A percentile compares a stretch with the other conserved stretches of the same genome.
These are phyloP conservation scores for Tuber indicum DNA, from an alignment of 495 filamentous ascomycete genomes.

Conservation along the genomic window DNA sequence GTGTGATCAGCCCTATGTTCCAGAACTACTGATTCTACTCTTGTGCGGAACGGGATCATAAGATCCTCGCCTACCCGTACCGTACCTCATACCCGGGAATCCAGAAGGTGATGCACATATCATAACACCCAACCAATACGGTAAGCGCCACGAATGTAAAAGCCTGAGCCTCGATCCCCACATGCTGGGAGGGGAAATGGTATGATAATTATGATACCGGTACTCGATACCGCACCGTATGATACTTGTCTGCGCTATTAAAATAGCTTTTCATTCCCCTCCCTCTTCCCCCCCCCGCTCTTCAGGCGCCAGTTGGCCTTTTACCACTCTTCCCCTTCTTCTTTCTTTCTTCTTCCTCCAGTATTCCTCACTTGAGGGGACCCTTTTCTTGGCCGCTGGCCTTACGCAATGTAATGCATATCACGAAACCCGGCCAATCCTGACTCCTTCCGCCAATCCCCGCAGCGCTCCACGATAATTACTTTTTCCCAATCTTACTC, in stretches of 20 bases:
- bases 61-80: background rate
- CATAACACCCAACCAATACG: background rate
- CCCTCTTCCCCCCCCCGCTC: background rate
- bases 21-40: background rate
- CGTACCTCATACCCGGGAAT: background rate
- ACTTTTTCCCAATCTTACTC: background rate
- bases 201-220: background rate
- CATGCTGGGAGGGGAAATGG: background rate
- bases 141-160: background rate
- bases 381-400: background rate
- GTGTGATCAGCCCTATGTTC: background rate
- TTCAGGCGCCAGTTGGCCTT: background rate
- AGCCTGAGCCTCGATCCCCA: background rate
- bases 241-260: background rate
- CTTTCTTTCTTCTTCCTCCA: background rate
- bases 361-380: background rate
- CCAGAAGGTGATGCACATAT: background rate
- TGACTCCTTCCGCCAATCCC: background rate
- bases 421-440: background rate
- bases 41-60: background rate
- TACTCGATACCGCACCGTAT: background rate
- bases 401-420: background rate
- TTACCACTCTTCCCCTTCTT: background rate
- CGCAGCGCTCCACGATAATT: background rate
- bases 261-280: background rate